Conservation (phyloP, 2,329 filamentous ascomycete genomes). For the Elsinoe batatas region DNA sequence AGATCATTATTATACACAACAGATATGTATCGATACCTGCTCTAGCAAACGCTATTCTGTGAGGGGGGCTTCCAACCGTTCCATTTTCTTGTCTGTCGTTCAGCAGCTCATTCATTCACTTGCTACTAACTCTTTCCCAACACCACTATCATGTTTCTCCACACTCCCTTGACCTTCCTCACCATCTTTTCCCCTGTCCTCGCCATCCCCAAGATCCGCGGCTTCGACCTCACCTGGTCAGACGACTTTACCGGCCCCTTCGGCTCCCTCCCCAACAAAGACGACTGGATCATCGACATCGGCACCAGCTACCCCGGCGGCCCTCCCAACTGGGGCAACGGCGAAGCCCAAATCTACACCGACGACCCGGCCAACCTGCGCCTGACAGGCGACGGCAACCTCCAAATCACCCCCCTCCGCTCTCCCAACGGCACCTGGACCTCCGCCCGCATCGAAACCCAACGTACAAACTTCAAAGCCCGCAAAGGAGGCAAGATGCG, state of each 20-base stretch:
- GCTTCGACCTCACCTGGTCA: constrained; percentile 3
- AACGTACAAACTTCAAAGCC: constrained; percentile 18
- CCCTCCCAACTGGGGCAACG: constrained; percentile 40
- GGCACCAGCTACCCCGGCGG: constrained; percentile 41
- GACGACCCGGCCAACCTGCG: constrained; percentile 31
- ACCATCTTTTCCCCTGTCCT: not conserved
- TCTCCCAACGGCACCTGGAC: constrained; percentile 19
- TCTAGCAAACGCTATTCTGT: too few relatives aligned
- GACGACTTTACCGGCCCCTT: constrained; percentile 30
- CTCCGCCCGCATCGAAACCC: constrained; percentile 20
- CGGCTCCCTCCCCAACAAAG: constrained; percentile 27
- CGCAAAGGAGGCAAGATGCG: constrained; percentile 21
- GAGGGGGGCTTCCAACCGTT: too few relatives aligned
- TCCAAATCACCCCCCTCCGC: constrained; percentile 31
- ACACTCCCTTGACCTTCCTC: not conserved
- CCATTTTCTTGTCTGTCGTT: too few relatives aligned
- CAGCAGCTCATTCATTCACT: too few relatives aligned
- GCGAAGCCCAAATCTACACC: constrained; percentile 41
- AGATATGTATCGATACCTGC: too few relatives aligned
- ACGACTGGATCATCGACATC: constrained; percentile 37
- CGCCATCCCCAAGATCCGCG: not conserved
- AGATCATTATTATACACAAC: too few relatives aligned
- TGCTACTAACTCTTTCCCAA: too few relatives aligned
- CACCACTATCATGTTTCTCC: not conserved
- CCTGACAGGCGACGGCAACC: constrained; percentile 29